Percentiles rank a stretch among this genome's conserved stretches.
phyloP scores from a whole-genome alignment of 129 eudicot genomes.

The Chrysanthemum lavandulifolium region DNA sequence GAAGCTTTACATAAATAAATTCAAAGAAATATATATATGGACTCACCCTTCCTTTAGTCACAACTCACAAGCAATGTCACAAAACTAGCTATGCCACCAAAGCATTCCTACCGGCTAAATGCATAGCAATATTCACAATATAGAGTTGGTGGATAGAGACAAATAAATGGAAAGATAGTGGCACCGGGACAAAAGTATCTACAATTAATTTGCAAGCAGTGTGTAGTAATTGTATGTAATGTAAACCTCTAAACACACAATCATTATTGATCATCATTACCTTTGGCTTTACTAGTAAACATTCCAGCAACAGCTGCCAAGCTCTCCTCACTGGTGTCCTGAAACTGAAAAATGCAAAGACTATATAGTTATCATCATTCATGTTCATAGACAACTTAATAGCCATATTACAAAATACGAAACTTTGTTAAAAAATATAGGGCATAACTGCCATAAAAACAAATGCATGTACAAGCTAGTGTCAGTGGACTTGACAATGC shows the following conservation, averaged over 20 bases:
- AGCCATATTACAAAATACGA: constrained; percentile 11
- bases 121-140: too few relatives aligned
- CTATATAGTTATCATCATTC: background rate
- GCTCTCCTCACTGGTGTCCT: constrained; percentile 97
- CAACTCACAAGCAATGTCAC: too few relatives aligned
- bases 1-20: background rate
- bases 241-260: constrained; percentile 3
- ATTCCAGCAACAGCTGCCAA: constrained; percentile 99
- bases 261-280: constrained; percentile 35
- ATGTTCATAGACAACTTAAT: background rate
- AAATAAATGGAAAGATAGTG: constrained; percentile 2
- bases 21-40: background rate
- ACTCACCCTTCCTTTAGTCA: background rate
- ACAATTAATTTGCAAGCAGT: constrained; percentile 4
- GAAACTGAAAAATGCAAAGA: constrained; percentile 45
- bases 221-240: constrained; percentile 4
- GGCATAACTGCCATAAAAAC: background rate
- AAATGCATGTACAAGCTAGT: background rate
- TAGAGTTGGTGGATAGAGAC: background rate
- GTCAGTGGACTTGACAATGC: constrained; percentile 1
- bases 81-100: too few relatives aligned
- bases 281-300: constrained; percentile 98
- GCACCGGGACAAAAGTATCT: constrained; percentile 3
- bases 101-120: too few relatives aligned
- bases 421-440: constrained; percentile 13